phyloP scores from a whole-genome alignment of 306 rosid species.

The Corylus heterophylla region DNA sequence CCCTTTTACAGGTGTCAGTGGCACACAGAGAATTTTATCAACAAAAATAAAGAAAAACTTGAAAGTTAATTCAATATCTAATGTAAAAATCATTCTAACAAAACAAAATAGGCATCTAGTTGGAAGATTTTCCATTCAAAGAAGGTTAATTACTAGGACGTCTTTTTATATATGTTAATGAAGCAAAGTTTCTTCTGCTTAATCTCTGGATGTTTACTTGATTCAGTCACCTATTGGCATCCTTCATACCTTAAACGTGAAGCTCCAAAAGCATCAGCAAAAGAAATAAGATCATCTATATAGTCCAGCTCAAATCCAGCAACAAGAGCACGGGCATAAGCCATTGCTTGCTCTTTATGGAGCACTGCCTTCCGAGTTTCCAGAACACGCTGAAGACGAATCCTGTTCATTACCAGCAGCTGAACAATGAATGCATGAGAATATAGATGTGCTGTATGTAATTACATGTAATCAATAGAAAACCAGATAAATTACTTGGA shows the following conservation, averaged over 20 bases:
- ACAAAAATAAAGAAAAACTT: not conserved
- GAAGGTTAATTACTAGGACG: not conserved
- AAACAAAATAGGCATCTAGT: not conserved
- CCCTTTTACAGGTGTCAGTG: not conserved
- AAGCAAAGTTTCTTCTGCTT: not conserved
- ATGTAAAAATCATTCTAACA: not conserved
- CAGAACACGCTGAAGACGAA: conserved; percentile 86
- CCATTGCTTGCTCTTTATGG: conserved; percentile 98
- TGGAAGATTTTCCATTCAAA: not conserved
- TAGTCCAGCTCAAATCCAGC: conserved; percentile 79
- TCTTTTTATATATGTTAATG: not conserved
- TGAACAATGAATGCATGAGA: conserved; percentile 38
- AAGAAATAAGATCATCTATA: conserved; percentile 77
- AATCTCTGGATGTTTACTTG: conserved; percentile 2
- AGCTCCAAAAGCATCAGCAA: conserved; percentile 96
- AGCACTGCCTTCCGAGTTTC: conserved; percentile 87
- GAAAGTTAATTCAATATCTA: not conserved
- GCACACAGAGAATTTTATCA: not conserved
- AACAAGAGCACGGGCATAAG: conserved; percentile 95
- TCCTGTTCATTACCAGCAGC: conserved; percentile 55
- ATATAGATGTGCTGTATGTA: conserved; percentile 16
- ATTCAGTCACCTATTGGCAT: conserved; percentile 18
- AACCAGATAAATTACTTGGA: conserved; percentile 59
- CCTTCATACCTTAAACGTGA: conserved; percentile 77
- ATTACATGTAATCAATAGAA: not conserved